Evolutionary conservation across 331 rosid genomes (phyloP).

Genomic region (Quercus tomentella): DNA sequence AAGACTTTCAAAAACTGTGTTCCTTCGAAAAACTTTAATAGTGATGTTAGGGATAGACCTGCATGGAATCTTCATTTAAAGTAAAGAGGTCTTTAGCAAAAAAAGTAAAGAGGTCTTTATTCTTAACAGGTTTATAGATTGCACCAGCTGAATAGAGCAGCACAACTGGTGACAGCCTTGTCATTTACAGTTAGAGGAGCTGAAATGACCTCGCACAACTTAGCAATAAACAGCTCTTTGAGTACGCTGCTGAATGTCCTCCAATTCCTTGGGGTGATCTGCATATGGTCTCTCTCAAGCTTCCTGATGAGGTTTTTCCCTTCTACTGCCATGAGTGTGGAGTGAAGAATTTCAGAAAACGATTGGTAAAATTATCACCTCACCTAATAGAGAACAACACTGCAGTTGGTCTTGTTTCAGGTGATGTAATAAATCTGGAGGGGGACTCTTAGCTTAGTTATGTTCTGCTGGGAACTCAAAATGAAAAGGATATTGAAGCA

Average conservation of each 20-base stretch:
- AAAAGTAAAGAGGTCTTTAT: not conserved
- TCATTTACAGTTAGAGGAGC: slow-evolving; percentile 95
- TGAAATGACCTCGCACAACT: slow-evolving; percentile 84
- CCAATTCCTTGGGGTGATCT: slow-evolving; percentile 86
- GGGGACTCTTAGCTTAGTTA: not conserved
- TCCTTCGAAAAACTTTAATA: not conserved
- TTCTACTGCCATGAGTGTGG: slow-evolving; percentile 23
- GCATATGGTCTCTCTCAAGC: slow-evolving; percentile 98
- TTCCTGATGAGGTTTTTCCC: slow-evolving; percentile 84
- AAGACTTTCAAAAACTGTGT: not conserved
- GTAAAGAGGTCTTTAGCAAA: not conserved
- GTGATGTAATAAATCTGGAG: slow-evolving; percentile 1
- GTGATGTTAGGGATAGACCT: not conserved
- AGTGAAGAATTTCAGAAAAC: slow-evolving; percentile 21
- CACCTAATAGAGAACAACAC: slow-evolving; percentile 3
- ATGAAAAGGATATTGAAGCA: slow-evolving; percentile 27
- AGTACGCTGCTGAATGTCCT: slow-evolving; percentile 83
- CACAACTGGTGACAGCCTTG: slow-evolving; percentile 94
- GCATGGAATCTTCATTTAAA: not conserved
- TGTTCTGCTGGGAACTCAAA: not conserved
- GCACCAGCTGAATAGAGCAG: slow-evolving; percentile 97
- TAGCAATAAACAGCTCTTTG: slow-evolving; percentile 89
- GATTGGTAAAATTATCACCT: slow-evolving; percentile 20
- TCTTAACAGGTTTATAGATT: slow-evolving; percentile 78
- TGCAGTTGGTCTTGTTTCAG: slow-evolving; percentile 3